Conservation (phyloP, 176 grass and related monocot genomes). For the Oryza punctata region DNA sequence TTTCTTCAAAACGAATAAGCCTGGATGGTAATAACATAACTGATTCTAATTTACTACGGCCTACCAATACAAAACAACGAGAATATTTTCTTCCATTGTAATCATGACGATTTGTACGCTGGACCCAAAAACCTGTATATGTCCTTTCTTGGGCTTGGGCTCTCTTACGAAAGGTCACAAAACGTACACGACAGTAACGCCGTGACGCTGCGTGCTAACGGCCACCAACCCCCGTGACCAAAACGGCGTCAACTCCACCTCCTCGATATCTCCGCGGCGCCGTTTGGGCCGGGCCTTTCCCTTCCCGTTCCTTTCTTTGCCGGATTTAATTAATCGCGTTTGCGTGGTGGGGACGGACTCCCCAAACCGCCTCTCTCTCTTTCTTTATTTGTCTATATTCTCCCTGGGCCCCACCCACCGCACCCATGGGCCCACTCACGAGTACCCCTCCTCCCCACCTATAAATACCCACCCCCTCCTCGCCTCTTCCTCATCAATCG, state of each 20-base stretch:
- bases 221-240: background rate
- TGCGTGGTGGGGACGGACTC: slow-evolving; percentile 26
- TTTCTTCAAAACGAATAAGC: no score
- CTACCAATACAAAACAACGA: no score
- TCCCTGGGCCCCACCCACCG: background rate
- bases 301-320: background rate
- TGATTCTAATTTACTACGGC: no score
- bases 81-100: no score
- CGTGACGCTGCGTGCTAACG: background rate
- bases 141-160: no score
- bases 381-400: background rate
- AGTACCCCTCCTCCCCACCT: background rate
- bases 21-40: no score
- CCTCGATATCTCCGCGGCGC: slow-evolving; percentile 31
- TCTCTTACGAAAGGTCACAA: no score
- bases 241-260: background rate
- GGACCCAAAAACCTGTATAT: no score
- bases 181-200: background rate
- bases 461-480: slow-evolving; percentile 21
- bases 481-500: background rate
- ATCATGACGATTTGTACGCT: no score
- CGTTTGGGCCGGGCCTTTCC: no score
- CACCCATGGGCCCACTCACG: no score
- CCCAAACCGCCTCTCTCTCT: slow-evolving; percentile 21
- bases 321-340: background rate